phyloP scores from a whole-genome alignment of 2,329 filamentous ascomycete genomes.

The Phyllosticta paracitricarpa region DNA sequence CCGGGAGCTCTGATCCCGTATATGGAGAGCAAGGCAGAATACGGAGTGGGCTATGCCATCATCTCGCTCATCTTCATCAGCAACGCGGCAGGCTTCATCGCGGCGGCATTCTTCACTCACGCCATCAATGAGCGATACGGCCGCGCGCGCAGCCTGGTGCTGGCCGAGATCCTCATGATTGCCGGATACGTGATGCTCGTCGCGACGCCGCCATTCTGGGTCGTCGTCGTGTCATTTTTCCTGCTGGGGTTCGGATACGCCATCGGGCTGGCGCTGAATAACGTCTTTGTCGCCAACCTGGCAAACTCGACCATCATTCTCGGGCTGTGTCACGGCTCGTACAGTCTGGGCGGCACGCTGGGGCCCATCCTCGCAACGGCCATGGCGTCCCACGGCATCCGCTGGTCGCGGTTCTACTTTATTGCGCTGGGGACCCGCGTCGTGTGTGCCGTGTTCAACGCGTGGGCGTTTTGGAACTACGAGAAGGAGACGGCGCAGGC shows the following conservation, averaged over 20 bases:
- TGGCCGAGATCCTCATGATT: slow-evolving; percentile 48
- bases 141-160: slow-evolving; percentile 51
- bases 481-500: slow-evolving; percentile 45
- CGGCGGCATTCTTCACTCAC: slow-evolving; percentile 61
- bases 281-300: slow-evolving; percentile 47
- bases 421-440: slow-evolving; percentile 51
- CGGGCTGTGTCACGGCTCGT: slow-evolving; percentile 57
- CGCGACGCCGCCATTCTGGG: slow-evolving; percentile 58
- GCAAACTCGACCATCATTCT: slow-evolving; percentile 42
- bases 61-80: slow-evolving; percentile 76
- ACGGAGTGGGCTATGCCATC: slow-evolving; percentile 64
- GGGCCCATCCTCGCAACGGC: slow-evolving; percentile 67
- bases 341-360: slow-evolving; percentile 40
- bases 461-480: slow-evolving; percentile 61
- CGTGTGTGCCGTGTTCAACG: slow-evolving; percentile 46
- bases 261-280: slow-evolving; percentile 44
- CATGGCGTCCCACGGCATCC: slow-evolving; percentile 50
- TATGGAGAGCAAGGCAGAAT: slow-evolving; percentile 57
- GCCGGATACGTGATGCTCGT: slow-evolving; percentile 56
- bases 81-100: slow-evolving; percentile 67
- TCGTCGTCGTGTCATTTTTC: slow-evolving; percentile 58
- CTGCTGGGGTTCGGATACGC: slow-evolving; percentile 48
- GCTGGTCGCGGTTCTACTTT: slow-evolving; percentile 66
- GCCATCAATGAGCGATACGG: slow-evolving; percentile 52
- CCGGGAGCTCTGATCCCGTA: slow-evolving; percentile 73